Percentiles rank a stretch among this genome's conserved stretches.
Conservation (phyloP, 257 asterid genomes). For the Solanum neorickii region DNA sequence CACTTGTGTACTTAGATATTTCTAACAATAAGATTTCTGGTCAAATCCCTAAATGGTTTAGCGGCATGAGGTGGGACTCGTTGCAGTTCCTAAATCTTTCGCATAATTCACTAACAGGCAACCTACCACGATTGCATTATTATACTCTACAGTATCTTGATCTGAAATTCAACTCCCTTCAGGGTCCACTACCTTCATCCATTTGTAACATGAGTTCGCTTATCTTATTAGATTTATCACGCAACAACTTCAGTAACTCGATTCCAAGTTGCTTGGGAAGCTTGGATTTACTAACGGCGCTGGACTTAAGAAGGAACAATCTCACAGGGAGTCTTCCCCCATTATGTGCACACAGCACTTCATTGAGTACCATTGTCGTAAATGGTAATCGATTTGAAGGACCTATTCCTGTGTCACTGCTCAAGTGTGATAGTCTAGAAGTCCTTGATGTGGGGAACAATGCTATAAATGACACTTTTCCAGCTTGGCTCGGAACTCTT, state of each 20-base stretch:
- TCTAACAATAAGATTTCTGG: neutral
- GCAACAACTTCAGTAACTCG: neutral
- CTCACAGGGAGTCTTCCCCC: neutral
- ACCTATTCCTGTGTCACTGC: too few relatives aligned
- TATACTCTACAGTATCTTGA: neutral
- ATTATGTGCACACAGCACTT: neutral
- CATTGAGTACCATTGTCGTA: neutral
- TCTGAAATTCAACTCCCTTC: neutral
- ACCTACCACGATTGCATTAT: neutral
- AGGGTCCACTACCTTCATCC: neutral
- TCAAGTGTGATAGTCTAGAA: fast-evolving
- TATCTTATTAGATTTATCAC: neutral
- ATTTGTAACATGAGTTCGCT: fast-evolving
- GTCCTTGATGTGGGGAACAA: too few relatives aligned
- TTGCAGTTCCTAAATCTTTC: neutral
- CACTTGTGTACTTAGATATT: neutral
- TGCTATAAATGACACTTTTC: too few relatives aligned
- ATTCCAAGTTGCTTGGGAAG: neutral
- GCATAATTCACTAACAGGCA: neutral
- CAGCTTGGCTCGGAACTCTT: too few relatives aligned
- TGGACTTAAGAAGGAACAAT: neutral
- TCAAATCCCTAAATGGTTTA: neutral
- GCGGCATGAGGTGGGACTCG: neutral
- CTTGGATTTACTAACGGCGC: too few relatives aligned
- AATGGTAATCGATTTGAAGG: too few relatives aligned